Percentiles rank a stretch among this genome's conserved stretches.
These are phyloP conservation scores for Leishmania arabica DNA, from an alignment of 208 protist genomes.

Conservation along the genomic window DNA sequence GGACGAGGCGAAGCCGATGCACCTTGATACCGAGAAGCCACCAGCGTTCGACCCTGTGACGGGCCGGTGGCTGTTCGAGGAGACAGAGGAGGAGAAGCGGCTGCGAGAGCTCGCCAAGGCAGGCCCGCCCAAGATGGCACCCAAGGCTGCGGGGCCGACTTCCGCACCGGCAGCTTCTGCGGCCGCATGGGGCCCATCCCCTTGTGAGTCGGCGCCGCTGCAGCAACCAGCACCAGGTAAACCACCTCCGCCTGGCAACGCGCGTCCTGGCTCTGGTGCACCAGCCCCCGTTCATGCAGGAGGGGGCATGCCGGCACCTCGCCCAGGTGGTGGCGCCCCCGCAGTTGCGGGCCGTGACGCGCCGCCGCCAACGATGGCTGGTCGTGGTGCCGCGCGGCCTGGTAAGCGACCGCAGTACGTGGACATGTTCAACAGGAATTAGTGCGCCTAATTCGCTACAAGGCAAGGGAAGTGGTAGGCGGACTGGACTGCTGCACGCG, in stretches of 20 bases:
- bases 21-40: conserved; percentile 79
- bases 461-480: not conserved
- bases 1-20: conserved; percentile 87
- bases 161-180: not conserved
- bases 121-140: conserved; percentile 65
- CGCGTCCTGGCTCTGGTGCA: conserved; percentile 1
- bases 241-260: conserved; percentile 1
- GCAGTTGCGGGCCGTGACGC: conserved; percentile 5
- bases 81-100: conserved; percentile 86
- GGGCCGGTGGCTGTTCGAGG: conserved; percentile 77
- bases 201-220: not conserved
- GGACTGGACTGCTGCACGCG: not conserved
- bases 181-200: not conserved
- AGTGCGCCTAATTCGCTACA: not conserved
- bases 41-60: conserved; percentile 78
- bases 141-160: conserved; percentile 19
- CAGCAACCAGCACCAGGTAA: not conserved
- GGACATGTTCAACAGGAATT: conserved; percentile 76
- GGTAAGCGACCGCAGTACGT: conserved; percentile 65
- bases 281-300: not conserved
- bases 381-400: conserved; percentile 17
- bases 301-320: conserved; percentile 7
- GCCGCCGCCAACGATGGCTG: conserved; percentile 29
- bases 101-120: conserved; percentile 55
- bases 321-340: not conserved